These are phyloP conservation scores for Hortiboletus rubellus DNA, from an alignment of 1,284 basidiomycete species.

Conservation along the genomic window DNA sequence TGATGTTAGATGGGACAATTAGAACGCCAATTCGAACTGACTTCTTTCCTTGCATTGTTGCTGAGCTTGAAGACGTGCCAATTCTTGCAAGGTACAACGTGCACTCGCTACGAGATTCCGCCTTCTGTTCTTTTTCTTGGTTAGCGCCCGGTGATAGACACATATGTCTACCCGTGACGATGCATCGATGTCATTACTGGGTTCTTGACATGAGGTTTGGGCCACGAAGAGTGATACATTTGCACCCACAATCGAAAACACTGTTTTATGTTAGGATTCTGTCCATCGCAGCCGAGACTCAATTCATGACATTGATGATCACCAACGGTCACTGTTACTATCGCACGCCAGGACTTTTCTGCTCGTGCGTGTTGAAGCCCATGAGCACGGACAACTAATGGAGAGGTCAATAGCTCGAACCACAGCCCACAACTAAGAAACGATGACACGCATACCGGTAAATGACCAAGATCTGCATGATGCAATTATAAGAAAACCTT, in stretches of 20 bases:
- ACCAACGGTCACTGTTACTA: constrained; percentile 57
- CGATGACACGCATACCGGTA: constrained; percentile 6
- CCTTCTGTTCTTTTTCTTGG: constrained; percentile 60
- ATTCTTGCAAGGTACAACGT: constrained; percentile 49
- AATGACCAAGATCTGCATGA: constrained; percentile 11
- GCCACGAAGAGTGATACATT: not conserved
- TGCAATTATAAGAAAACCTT: too few relatives aligned
- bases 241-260: constrained; percentile 48
- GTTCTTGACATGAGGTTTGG: not conserved
- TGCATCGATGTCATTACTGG: constrained; percentile 41
- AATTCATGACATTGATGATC: constrained; percentile 51
- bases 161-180: constrained; percentile 50
- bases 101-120: constrained; percentile 53
- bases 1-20: constrained; percentile 6
- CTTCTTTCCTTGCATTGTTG: constrained; percentile 40
- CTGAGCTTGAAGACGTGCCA: constrained; percentile 46
- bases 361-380: constrained; percentile 48
- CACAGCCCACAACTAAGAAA: too few relatives aligned
- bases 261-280: constrained; percentile 63
- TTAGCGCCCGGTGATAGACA: constrained; percentile 53
- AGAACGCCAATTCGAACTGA: constrained; percentile 31
- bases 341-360: constrained; percentile 61
- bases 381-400: constrained; percentile 43
- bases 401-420: too few relatives aligned
- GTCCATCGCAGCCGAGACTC: constrained; percentile 62